Base-by-base conservation (phyloP, 495 filamentous ascomycete genomes). In the Lasiosphaeria miniovina region DNA sequence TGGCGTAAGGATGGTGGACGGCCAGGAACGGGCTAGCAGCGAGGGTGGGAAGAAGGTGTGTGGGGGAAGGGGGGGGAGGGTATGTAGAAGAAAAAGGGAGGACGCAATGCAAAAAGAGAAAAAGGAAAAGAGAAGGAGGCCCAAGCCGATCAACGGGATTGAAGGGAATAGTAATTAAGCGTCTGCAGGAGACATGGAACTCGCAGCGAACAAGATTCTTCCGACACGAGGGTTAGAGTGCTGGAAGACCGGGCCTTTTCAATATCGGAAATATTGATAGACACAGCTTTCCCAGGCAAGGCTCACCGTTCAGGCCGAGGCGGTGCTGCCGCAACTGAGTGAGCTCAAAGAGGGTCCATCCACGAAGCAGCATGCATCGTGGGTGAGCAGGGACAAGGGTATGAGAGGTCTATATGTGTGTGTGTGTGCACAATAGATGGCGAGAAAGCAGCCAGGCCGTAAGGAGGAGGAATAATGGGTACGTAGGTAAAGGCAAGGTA, bases 201-300 rank as follows among this genome's bases (percentile, higher is more conserved):
- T 62, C 60, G 54, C 54, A 59, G 45, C 54, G 52, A 59, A 41
- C 46, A 36, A 53, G 54, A 62, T 54, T 54, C 53, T 50, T 59
- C 68, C 63, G 63, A 62, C 57, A 61, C 49, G 43, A 58, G 57
- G 55, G 59, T 57, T 63, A 61, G 59, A 55, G 55, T 45, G 51
- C 54, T 62, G 63, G 61, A 60, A 36, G 60, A 55, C 36, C 43
- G 59, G 59, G 46, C 58, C 53, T 66, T 66, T 68, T 70, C 61
- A 68, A 66, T 59, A 64, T 65, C 65, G 68, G 65, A 52, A 63
- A 60, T 61, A 63, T 49, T 58, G 59, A 64, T 59, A 61, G 57
- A 64, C 63, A 62, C 38, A 34, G 33, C 54, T 41, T 57, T 40
- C 35, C 36, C 24, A 34, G 7, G 33, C 53, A 57, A 53, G 53